These are phyloP conservation scores for Seiridium unicorne DNA, from an alignment of 2,329 filamentous ascomycete genomes.

Conservation along the genomic window DNA sequence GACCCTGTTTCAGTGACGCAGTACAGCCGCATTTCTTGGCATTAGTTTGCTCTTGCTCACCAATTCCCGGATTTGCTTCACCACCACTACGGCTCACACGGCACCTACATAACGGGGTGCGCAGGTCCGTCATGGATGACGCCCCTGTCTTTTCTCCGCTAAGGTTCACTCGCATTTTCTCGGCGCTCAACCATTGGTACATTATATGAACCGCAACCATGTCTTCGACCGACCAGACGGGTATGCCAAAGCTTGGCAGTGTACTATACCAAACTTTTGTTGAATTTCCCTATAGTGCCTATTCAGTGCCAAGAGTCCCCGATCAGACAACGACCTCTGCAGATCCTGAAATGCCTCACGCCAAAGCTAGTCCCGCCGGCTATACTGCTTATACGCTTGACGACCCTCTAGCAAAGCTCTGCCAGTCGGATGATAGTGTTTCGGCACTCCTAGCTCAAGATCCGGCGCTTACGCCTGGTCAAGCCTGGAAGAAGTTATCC, in stretches of 20 bases:
- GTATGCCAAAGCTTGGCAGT: constrained; percentile 8
- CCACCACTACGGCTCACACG: background rate
- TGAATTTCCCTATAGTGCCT: constrained; percentile 26
- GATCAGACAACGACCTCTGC: constrained; percentile 1
- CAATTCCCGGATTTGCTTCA: background rate
- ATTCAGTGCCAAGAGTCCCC: constrained; percentile 23
- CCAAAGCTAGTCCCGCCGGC: background rate
- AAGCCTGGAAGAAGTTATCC: constrained; percentile 58
- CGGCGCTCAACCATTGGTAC: background rate
- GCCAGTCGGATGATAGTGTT: constrained; percentile 52
- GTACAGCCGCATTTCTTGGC: constrained; percentile 15
- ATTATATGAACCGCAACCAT: background rate
- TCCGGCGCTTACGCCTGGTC: constrained; percentile 48
- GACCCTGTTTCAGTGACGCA: constrained; percentile 9
- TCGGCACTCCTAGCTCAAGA: constrained; percentile 55
- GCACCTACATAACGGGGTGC: constrained; percentile 1
- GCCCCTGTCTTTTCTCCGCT: background rate
- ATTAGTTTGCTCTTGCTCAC: constrained; percentile 18
- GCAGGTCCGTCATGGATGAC: background rate
- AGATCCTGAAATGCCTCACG: background rate
- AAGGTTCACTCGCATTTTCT: background rate
- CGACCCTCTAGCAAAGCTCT: constrained; percentile 49
- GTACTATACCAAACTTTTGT: constrained; percentile 25
- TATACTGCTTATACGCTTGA: constrained; percentile 32
- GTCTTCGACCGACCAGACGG: constrained; percentile 4